Conservation (phyloP, 371 early-diverging fungal genomes). For the Haplosporangium sp. region DNA sequence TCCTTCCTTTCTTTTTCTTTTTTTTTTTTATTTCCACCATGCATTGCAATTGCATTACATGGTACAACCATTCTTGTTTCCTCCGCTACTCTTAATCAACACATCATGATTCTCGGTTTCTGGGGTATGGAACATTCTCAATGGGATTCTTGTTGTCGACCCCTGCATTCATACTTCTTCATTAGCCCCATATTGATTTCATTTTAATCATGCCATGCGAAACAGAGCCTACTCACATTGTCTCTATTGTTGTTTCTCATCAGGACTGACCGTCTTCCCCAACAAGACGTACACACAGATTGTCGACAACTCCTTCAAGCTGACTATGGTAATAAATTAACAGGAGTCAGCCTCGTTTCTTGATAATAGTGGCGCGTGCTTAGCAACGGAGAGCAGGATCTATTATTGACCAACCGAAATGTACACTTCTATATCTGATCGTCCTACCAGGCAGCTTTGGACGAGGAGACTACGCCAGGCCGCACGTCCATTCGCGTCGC, state of each 20-base stretch:
- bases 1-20: not conserved
- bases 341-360: not conserved
- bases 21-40: not conserved
- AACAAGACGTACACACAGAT: constrained; percentile 77
- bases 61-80: not conserved
- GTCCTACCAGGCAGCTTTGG: constrained; percentile 74
- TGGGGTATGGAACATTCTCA: constrained; percentile 16
- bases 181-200: no score
- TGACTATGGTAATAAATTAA: constrained; percentile 69
- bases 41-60: not conserved
- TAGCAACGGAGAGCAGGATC: not conserved
- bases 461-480: constrained; percentile 60
- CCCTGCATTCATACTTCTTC: constrained; percentile 31
- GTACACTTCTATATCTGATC: not conserved
- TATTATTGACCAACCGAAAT: not conserved
- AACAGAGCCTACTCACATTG: not conserved
- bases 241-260: not conserved
- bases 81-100: not conserved
- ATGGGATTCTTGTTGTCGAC: constrained; percentile 1
- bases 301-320: constrained; percentile 79
- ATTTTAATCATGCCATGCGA: no score
- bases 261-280: constrained; percentile 55
- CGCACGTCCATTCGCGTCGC: constrained; percentile 75
- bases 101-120: constrained; percentile 36
- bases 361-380: no score